A percentile compares a stretch with the other conserved stretches of the same genome.
These are phyloP conservation scores for Penicillium robsamsonii DNA, from an alignment of 495 filamentous ascomycete species.

Conservation along the genomic window DNA sequence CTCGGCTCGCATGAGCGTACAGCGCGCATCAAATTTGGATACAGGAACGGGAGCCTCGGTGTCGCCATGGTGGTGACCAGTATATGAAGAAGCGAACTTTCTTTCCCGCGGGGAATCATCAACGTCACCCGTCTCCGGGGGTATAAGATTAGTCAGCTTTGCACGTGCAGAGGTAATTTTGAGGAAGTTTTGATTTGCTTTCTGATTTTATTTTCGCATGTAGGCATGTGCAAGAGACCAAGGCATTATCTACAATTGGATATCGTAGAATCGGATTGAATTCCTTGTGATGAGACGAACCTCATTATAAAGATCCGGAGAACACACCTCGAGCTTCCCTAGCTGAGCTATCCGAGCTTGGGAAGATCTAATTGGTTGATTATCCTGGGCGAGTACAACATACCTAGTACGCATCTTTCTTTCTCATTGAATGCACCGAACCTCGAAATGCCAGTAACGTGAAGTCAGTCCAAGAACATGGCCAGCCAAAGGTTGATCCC, in stretches of 20 bases:
- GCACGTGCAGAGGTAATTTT: neutral
- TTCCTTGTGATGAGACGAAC: too few relatives aligned
- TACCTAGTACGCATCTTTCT: neutral
- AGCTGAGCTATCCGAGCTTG: neutral
- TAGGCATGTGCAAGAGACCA: neutral
- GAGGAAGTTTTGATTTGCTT: neutral
- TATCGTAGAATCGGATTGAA: too few relatives aligned
- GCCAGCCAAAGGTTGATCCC: neutral
- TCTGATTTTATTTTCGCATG: neutral
- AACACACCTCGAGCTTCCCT: too few relatives aligned
- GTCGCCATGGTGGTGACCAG: constrained; percentile 56
- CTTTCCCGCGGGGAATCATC: constrained; percentile 4
- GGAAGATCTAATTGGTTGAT: neutral
- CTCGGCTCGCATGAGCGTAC: constrained; percentile 39
- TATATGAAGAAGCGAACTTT: constrained; percentile 1
- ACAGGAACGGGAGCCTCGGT: constrained; percentile 68
- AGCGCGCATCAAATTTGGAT: constrained; percentile 62
- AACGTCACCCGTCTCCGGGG: constrained; percentile 1
- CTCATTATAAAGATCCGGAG: too few relatives aligned
- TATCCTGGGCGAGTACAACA: too few relatives aligned
- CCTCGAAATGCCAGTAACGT: neutral
- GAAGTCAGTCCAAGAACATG: neutral
- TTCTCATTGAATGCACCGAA: neutral
- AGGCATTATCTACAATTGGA: neutral
- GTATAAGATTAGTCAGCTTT: neutral